Conservation (phyloP, 257 asterid genomes). For the Perilla frutescens region DNA sequence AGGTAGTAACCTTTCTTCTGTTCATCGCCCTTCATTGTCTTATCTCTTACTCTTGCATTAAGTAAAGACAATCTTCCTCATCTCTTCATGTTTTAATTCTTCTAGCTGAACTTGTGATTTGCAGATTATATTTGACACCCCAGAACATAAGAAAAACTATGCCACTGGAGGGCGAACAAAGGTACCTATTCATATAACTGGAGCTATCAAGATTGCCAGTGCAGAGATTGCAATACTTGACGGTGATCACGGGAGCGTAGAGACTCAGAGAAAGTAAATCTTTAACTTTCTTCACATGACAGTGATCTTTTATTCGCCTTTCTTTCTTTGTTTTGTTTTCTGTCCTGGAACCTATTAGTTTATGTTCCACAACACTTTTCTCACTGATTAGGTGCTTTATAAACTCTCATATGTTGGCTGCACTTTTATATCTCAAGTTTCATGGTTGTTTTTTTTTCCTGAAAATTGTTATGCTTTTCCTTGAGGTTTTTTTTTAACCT, state of each 20-base stretch:
- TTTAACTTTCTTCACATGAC: slow-evolving; percentile 32
- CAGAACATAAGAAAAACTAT: slow-evolving; percentile 74
- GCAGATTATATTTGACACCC: slow-evolving; percentile 73
- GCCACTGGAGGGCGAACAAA: slow-evolving; percentile 91
- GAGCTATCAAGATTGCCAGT: slow-evolving; percentile 62
- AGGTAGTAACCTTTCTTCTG: slow-evolving; percentile 56
- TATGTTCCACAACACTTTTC: neutral
- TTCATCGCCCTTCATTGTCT: slow-evolving; percentile 24
- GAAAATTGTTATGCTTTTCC: neutral
- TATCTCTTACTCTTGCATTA: slow-evolving; percentile 11
- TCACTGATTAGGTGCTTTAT: neutral
- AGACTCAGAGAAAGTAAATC: slow-evolving; percentile 74
- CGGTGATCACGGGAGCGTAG: slow-evolving; percentile 79
- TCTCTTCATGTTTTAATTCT: slow-evolving; percentile 30
- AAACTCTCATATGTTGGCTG: slow-evolving; percentile 1
- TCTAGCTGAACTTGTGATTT: slow-evolving; percentile 24
- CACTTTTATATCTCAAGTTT: neutral
- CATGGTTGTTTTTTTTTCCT: neutral
- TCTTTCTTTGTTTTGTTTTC: slow-evolving; percentile 9
- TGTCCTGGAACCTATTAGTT: slow-evolving; percentile 28
- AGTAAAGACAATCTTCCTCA: slow-evolving; percentile 11
- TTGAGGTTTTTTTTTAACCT: neutral
- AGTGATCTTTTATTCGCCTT: slow-evolving; percentile 11
- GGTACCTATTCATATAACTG: slow-evolving; percentile 72
- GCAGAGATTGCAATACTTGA: slow-evolving; percentile 82